Base-by-base conservation (phyloP, 2,329 filamentous ascomycete species). In the Nemania serpens region DNA sequence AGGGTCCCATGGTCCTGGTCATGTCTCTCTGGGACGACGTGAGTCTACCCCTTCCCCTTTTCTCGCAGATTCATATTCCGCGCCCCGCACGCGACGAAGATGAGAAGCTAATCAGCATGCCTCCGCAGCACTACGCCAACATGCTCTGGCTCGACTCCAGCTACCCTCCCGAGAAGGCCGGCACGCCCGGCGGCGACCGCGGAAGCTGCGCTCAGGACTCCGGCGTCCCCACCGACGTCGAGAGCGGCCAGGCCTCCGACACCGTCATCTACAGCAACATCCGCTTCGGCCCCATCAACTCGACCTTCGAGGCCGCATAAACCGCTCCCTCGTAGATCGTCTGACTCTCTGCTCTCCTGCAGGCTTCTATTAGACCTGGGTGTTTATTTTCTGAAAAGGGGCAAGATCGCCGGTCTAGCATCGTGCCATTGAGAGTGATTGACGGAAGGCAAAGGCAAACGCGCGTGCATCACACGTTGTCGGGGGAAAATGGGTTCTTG, bases 71-170 rank as follows among this genome's bases (percentile, higher is more conserved):
- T n/a, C 11, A 39, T 10, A 13, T 13, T 10, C 11, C 36, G 11
- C 36, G 15, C 36, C 11, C 11, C 36, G 15, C 36, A 39, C 36
- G 36, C 36, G 15, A 43, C 41, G n/a, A 43, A 17, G 34, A 53
- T 12, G 29, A 54, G n/a, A 18, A 57, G 37, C 55, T 62, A 58
- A 56, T 29, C 11, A 39, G 46, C 11, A 45, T 34, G 17, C 36
- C 46, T 37, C 3, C 37, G 66, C 47, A 73, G 71, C 81, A 86
- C 74, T 73, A 80, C 45, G 75, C 82, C 70, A 79, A 84, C 75
- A 87, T 87, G 83, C 79, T 84, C 58, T 87, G 85, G 85, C 79
- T 87, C 66, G 84, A 87, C 78, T 69, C 67, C 62, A 81, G 78
- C 67, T 87, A 84, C 77, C 70, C 71, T 29, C 64, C 67, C 33